Percentiles rank a stretch among this genome's conserved stretches.
Evolutionary conservation across 495 filamentous ascomycete genomes (phyloP).

Genomic region (Annulohypoxylon stygium): DNA sequence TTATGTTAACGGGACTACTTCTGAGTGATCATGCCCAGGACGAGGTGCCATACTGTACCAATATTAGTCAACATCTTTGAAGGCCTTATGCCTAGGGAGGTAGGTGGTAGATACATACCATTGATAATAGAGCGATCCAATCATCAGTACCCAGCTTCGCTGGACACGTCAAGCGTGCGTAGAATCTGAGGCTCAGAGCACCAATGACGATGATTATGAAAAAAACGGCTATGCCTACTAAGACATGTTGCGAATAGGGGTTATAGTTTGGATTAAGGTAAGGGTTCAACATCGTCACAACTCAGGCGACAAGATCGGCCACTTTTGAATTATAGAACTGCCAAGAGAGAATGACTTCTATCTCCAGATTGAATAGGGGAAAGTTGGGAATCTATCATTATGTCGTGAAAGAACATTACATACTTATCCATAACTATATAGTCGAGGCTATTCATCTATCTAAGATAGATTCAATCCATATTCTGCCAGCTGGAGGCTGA

Average conservation of each 20-base stretch:
- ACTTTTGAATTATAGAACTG: background rate
- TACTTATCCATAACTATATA: no score
- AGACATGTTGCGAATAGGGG: background rate
- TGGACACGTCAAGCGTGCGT: background rate
- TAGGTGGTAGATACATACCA: background rate
- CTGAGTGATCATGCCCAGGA: background rate
- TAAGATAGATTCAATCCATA: no score
- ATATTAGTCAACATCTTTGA: background rate
- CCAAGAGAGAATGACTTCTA: background rate
- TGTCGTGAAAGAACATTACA: no score
- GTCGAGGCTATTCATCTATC: no score
- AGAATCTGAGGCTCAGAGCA: background rate
- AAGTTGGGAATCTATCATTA: no score
- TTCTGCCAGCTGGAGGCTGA: background rate
- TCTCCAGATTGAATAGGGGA: background rate
- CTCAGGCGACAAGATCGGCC: background rate
- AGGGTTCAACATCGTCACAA: background rate
- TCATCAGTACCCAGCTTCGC: background rate
- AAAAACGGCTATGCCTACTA: background rate
- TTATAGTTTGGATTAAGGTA: conserved; percentile 3
- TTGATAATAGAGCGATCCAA: background rate
- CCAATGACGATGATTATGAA: background rate
- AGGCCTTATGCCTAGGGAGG: background rate
- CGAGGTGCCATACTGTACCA: background rate
- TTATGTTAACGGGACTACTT: background rate